Base-by-base conservation (phyloP, 176 grass and related monocot species). In the Rhynchospora breviuscula region DNA sequence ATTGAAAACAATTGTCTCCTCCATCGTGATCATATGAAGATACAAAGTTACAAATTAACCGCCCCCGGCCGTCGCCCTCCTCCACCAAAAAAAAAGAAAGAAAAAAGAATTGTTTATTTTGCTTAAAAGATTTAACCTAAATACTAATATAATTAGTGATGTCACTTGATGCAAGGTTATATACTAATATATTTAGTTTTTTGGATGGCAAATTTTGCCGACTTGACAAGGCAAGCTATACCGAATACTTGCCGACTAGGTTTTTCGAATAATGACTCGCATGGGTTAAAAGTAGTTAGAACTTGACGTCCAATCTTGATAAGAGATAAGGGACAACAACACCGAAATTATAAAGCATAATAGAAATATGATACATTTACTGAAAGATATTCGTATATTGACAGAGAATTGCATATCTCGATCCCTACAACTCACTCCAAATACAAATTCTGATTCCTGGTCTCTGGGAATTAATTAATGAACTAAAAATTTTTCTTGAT, bases 261-360 rank as follows among this genome's bases (percentile, higher is more conserved):
- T 47, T 11, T 21, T 71, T 47, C 19, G 21, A n/a, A 49, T 53
- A 26, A 53, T 53, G 47, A 54, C 21, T 53, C 21, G 45, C 10
- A 75, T 26, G 5, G 47, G 52, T 22, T 8, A 26, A 75, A 75
- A 75, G 71, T 75, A 52, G 71, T 75, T 51, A 29, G 21, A 75
- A 75, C 47, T 75, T 75, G 47, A 29, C 47, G 18, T 75, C 71
- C 65, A 75, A 75, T 54, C 48, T 75, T 76, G 72, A 76, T 76
- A 76, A 54, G 72, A 54, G 48, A 76, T 29, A 3, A 76, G 6
- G 11, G 53, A 76, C 47, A 29, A 53, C 4, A 74, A 74, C 48
- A 76, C 48, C 48, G 48, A 76, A 71, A 75, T 75, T 75, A 25
- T 49, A 26, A 75, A 54, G 47, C 48, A 47, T 45, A 69, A 26